Percentiles rank a stretch among this genome's conserved stretches.
Evolutionary conservation across 129 eudicot genomes (phyloP).

Genomic region (Pseudognaphalium luteoalbum): DNA sequence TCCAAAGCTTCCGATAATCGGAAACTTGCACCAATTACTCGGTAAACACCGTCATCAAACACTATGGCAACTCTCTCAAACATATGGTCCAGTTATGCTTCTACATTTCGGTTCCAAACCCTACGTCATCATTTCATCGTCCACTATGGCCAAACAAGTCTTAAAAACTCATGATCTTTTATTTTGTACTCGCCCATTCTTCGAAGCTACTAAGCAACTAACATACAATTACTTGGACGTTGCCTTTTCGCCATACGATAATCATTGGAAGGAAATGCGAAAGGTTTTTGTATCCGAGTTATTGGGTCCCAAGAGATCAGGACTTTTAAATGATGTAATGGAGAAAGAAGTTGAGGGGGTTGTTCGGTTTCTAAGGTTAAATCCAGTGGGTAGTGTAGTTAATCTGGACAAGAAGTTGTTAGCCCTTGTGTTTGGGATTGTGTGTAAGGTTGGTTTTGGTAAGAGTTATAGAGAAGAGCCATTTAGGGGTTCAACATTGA

Average conservation of each 20-base stretch:
- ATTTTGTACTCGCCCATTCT: background rate
- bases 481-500: background rate
- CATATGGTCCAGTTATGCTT: constrained; percentile 11
- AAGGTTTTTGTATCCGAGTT: constrained; percentile 32
- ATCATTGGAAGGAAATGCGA: constrained; percentile 43
- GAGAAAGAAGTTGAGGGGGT: constrained; percentile 17
- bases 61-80: constrained; percentile 28
- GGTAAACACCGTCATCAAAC: constrained; percentile 24
- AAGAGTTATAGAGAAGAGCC: background rate
- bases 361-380: background rate
- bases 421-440: background rate
- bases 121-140: constrained; percentile 14
- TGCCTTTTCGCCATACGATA: constrained; percentile 38
- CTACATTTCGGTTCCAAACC: constrained; percentile 10
- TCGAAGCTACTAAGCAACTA: background rate
- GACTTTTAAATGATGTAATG: constrained; percentile 11
- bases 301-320: constrained; percentile 24
- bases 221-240: constrained; percentile 25
- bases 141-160: constrained; percentile 2
- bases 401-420: constrained; percentile 9
- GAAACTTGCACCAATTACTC: constrained; percentile 38
- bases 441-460: constrained; percentile 28
- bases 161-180: constrained; percentile 2
- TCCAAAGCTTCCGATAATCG: constrained; percentile 37
- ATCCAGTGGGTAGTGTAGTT: background rate